phyloP scores from a whole-genome alignment of 345 rosid genomes.

The Angophora floribunda region DNA sequence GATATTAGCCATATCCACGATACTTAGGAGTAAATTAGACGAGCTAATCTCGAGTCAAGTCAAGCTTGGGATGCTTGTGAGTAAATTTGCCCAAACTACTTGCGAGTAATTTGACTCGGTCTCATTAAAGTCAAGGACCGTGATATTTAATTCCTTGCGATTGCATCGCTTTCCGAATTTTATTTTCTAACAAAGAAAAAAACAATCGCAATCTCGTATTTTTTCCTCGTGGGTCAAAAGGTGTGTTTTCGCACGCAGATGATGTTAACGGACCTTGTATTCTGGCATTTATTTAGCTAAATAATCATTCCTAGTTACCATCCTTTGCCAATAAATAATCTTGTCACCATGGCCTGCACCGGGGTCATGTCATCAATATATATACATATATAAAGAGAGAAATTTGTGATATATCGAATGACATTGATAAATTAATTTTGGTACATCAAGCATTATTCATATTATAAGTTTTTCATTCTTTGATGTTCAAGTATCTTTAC shows the following conservation, averaged over 20 bases:
- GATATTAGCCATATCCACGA: neutral
- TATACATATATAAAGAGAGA: neutral
- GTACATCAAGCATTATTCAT: neutral
- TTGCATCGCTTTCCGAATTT: neutral
- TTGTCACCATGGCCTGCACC: neutral
- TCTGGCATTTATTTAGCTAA: neutral
- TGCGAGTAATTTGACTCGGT: neutral
- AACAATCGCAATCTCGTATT: neutral
- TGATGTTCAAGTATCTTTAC: neutral
- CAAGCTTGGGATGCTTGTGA: neutral
- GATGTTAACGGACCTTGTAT: neutral
- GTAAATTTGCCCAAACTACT: neutral
- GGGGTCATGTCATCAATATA: neutral
- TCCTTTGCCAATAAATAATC: neutral
- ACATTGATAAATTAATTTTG: neutral
- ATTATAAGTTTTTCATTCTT: fast-evolving
- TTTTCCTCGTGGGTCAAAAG: neutral
- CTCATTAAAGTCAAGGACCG: neutral
- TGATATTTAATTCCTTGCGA: neutral
- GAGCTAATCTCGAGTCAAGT: neutral
- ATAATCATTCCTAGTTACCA: neutral
- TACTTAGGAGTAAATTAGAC: neutral
- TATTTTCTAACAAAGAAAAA: neutral
- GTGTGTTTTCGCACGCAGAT: neutral
- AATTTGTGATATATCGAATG: neutral